phyloP scores from a whole-genome alignment of 2,329 filamentous ascomycete genomes.

The Calonectria pteridis region DNA sequence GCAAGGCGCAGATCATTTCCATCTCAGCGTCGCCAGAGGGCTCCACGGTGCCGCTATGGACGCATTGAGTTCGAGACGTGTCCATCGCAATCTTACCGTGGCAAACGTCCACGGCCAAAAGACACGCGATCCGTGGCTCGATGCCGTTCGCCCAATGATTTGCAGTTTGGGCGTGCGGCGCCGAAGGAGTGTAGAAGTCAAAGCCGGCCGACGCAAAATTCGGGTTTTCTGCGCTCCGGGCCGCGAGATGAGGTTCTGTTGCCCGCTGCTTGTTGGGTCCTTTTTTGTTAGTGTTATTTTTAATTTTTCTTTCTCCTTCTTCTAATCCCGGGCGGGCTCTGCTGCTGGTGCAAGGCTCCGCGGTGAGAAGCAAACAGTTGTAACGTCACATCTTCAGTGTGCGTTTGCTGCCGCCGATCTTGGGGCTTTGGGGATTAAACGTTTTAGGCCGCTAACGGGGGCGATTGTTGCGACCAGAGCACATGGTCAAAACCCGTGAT shows the following conservation, averaged over 20 bases:
- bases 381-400: not conserved
- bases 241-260: not conserved
- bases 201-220: not conserved
- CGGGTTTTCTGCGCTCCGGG: not conserved
- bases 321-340: not conserved
- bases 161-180: not conserved
- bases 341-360: not conserved
- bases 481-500: not conserved
- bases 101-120: not conserved
- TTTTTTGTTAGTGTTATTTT: not conserved
- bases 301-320: not conserved
- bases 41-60: not conserved
- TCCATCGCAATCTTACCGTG: not conserved
- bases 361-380: not conserved
- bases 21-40: not conserved
- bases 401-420: not conserved
- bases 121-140: not conserved
- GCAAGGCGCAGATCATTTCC: slow-evolving; percentile 1
- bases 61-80: slow-evolving; percentile 7
- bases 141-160: slow-evolving; percentile 3
- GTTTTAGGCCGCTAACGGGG: not conserved
- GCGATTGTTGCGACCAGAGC: not conserved
- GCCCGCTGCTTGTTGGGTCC: not conserved
- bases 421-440: not conserved
- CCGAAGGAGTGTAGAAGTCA: not conserved